Evolutionary conservation across 1,284 basidiomycete species (phyloP), one percentile per base, ranked within the genome.

Genomic region (Rhodotorula sp.): DNA sequence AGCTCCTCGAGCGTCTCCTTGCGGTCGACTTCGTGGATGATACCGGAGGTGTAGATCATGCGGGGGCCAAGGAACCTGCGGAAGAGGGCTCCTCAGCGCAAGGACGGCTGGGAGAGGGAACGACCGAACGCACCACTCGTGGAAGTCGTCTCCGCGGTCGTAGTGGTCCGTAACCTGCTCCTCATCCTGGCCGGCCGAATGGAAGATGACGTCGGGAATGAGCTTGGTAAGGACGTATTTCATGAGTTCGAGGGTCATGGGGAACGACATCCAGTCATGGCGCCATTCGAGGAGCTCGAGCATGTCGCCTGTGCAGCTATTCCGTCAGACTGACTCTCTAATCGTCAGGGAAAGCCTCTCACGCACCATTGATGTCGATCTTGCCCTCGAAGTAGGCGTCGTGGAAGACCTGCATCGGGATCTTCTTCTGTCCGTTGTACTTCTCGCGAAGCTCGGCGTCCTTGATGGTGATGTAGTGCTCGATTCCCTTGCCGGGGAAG

Each of bases 311-410:
- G 72, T 20, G 26, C 18, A 96, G 83, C 63, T 91, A 86, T 55
- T 96, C 92, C 72, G 96, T 84, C 52, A 95, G 88, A 16, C 26
- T 22, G n/a, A 4, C 0, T 13, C 34, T 20, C 24, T 13, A 11
- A 15, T n/a, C 26, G 20, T 18, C 20, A 18, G 26, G 24, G 40
- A 52, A 20, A n/a, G 20, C 5, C n/a, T 10, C 2, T 54, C 3
- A 81, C 83, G 51, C 62, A 88, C 93, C 93, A 71, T 97, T 98
- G 80, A 98, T 90, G 73, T 98, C 93, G 72, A 95, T 88, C 84
- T 97, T 97, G 73, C 89, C 89, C 70, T 95, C 94, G 82, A 99
- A 98, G 84, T 91, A 99, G 72, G 92, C 91, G 83, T 99, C 96
- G 80, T 99, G 90, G 85, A 97, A 96, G 74, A 91, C 83, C 83